Base-by-base conservation (phyloP, 805 yeast genomes). In the Saccharomycopsis olivae region DNA sequence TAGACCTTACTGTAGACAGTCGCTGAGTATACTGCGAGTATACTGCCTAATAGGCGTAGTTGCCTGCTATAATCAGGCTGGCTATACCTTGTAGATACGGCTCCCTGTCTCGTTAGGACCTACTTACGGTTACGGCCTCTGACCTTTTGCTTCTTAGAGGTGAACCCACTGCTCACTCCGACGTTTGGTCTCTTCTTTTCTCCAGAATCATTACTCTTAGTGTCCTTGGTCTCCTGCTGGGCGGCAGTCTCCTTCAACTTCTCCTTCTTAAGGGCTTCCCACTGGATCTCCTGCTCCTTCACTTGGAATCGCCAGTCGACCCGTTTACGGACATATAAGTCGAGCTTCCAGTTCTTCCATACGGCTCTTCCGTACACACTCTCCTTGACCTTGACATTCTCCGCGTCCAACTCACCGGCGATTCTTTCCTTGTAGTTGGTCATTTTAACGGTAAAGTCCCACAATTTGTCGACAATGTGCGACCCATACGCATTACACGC, bases 321-420 rank as follows among this genome's bases (percentile, higher is more conserved):
- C 56, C 78, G 72, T 59, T 78, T 77, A 54, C 94, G 69, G 9
- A 64, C 55, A 52, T 75, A 89, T 51, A 78, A 60, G 56, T 92
- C 97, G 78, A 89, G 70, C 23, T 71, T 62, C 96, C 96, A 92
- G 57, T 89, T 89, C 56, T 80, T 84, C 97, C 96, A 92, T 1
- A 92, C 97, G 51, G 76, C 69, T 54, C 79, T 74, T 27, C 98
- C 98, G 53, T 89, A 92, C 10, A 66, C 71, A 54, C 95, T 83
- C 46, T 78, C 85, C 62, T 92, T 87, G 33, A 92, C 81, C 46
- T 69, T 66, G 29, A 73, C 79, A 29, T 78, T 70, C 32, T 77
- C 70, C 14, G 64, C 68, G 20, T 64, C 52, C 44, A 89, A 61
- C 44, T 77, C 78, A 18, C 69, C 68, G 0, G 94, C 96, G 45